Evolutionary conservation across 805 yeast genomes (phyloP).

Genomic region (Millerozyma miso): DNA sequence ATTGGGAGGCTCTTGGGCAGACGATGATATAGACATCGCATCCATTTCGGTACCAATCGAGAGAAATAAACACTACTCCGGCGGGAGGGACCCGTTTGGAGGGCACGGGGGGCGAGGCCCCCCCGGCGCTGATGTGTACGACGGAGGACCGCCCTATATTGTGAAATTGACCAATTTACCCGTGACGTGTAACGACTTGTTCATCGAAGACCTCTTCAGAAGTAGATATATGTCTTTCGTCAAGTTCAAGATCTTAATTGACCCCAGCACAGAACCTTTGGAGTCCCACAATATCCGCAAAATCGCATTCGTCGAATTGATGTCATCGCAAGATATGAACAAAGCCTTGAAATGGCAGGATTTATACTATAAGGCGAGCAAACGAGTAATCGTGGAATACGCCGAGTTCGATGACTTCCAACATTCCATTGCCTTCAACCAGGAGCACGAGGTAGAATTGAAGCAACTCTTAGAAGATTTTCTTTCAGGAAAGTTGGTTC

Average conservation of each 20-base stretch:
- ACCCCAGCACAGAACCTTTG: slow-evolving; percentile 36
- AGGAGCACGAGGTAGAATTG: slow-evolving; percentile 29
- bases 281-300: slow-evolving; percentile 41
- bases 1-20: slow-evolving; percentile 47
- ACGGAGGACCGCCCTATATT: slow-evolving; percentile 56
- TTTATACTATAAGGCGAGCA: slow-evolving; percentile 42
- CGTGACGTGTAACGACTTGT: slow-evolving; percentile 44
- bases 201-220: slow-evolving; percentile 56
- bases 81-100: slow-evolving; percentile 8
- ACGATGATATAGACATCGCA: slow-evolving; percentile 41
- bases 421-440: slow-evolving; percentile 35
- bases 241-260: slow-evolving; percentile 61
- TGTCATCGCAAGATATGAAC: slow-evolving; percentile 46
- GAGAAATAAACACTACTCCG: slow-evolving; percentile 15
- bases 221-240: slow-evolving; percentile 57
- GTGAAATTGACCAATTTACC: slow-evolving; percentile 62
- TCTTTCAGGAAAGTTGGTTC: slow-evolving; percentile 5
- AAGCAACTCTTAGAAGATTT: slow-evolving; percentile 28
- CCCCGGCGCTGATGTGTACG: slow-evolving; percentile 10
- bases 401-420: slow-evolving; percentile 41
- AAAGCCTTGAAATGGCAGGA: slow-evolving; percentile 64
- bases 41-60: slow-evolving; percentile 45
- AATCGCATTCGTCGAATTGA: slow-evolving; percentile 61
- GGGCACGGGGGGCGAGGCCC: slow-evolving; percentile 6
- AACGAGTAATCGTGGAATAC: slow-evolving; percentile 34